phyloP scores from a whole-genome alignment of 371 early-diverging fungal genomes.

The Mucor plumbeus region DNA sequence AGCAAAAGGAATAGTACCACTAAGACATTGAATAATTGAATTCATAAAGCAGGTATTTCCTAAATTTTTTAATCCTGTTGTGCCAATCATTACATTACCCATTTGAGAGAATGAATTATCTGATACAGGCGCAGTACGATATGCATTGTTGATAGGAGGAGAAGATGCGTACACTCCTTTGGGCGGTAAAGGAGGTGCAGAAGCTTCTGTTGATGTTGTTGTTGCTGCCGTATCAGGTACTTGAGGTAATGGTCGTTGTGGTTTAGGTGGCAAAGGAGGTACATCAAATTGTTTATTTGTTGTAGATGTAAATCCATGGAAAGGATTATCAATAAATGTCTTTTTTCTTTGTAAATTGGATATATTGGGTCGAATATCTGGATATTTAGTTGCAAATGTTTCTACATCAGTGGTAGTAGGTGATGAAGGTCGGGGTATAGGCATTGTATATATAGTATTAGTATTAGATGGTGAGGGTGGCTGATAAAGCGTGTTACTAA shows the following conservation, averaged over 20 bases:
- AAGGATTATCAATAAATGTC: slow-evolving; percentile 68
- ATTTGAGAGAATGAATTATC: slow-evolving; percentile 50
- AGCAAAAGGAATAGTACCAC: slow-evolving; percentile 83
- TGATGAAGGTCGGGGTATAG: slow-evolving; percentile 14
- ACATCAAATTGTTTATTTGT: slow-evolving; percentile 29
- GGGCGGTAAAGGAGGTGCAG: slow-evolving; percentile 18
- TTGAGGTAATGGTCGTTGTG: slow-evolving; percentile 16
- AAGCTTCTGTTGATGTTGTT: neutral
- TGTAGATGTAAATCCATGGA: slow-evolving; percentile 59
- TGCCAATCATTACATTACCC: slow-evolving; percentile 60
- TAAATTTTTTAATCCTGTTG: slow-evolving; percentile 86
- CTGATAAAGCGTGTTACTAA: slow-evolving; percentile 17
- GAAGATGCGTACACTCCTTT: slow-evolving; percentile 12
- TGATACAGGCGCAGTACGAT: slow-evolving; percentile 28
- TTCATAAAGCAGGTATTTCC: slow-evolving; percentile 99
- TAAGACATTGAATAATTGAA: slow-evolving; percentile 91
- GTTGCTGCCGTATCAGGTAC: neutral
- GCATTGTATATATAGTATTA: slow-evolving; percentile 9
- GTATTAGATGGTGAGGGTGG: slow-evolving; percentile 10
- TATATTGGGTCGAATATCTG: slow-evolving; percentile 13
- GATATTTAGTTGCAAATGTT: slow-evolving; percentile 16
- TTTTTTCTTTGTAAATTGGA: slow-evolving; percentile 37
- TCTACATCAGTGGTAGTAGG: neutral
- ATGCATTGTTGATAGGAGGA: neutral
- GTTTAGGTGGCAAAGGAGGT: slow-evolving; percentile 28